phyloP scores from a whole-genome alignment of 2,329 filamentous ascomycete genomes.

The Chrysoporthe cubensis region DNA sequence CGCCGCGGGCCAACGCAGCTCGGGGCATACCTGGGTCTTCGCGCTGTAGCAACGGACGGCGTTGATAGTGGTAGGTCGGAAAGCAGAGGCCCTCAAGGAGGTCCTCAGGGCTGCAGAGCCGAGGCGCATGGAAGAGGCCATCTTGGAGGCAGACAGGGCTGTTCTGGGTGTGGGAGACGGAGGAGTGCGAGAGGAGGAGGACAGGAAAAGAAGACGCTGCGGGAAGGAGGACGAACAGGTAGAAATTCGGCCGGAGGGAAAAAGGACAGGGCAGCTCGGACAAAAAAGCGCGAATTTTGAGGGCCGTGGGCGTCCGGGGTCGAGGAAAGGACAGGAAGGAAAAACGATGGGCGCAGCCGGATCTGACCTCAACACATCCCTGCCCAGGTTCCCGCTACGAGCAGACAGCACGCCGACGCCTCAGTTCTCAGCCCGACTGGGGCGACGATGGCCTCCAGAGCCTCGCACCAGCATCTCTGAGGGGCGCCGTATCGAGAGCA shows the following conservation, averaged over 20 bases:
- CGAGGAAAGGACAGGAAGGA: conserved; percentile 1
- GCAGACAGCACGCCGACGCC: not conserved
- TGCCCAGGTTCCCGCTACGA: conserved; percentile 2
- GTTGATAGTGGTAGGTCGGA: conserved; percentile 76
- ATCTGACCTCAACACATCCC: conserved; percentile 10
- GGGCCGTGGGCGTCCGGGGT: conserved; percentile 13
- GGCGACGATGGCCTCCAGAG: not conserved
- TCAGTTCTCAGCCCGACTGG: not conserved
- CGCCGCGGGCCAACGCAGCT: not conserved
- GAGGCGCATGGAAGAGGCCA: conserved; percentile 84
- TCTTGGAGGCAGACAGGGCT: conserved; percentile 52
- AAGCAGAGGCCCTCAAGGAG: conserved; percentile 68
- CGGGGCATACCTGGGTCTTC: conserved; percentile 77
- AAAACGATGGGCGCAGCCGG: conserved; percentile 4
- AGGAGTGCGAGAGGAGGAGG: conserved; percentile 39
- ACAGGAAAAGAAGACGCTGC: conserved; percentile 41
- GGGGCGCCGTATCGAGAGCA: no score
- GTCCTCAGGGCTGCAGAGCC: conserved; percentile 82
- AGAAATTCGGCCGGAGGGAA: conserved; percentile 32
- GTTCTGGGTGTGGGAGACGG: conserved; percentile 35
- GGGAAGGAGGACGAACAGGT: conserved; percentile 35
- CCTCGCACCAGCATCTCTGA: not conserved
- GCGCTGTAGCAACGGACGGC: conserved; percentile 89
- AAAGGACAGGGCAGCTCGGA: conserved; percentile 32
- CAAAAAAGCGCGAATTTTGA: conserved; percentile 32